phyloP scores from a whole-genome alignment of 1,284 basidiomycete genomes.

The Gomphus bonarii region DNA sequence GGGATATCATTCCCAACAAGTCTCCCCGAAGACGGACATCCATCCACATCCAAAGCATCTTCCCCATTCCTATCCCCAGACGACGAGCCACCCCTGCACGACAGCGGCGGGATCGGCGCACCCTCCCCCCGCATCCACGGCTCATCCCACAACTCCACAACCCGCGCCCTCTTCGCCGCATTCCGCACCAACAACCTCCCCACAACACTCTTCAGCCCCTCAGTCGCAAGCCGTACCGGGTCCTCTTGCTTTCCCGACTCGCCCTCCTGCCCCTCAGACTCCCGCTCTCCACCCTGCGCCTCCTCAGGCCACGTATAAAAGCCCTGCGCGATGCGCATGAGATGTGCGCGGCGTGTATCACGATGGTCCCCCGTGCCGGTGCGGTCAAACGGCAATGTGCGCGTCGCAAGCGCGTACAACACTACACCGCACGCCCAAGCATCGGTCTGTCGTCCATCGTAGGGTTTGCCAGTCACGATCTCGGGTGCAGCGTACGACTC shows the following conservation, averaged over 20 bases:
- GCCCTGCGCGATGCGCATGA: constrained; percentile 72
- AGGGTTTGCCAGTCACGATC: constrained; percentile 66
- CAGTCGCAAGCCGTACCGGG: constrained; percentile 38
- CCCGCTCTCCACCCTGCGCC: too few species aligned
- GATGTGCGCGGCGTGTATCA: constrained; percentile 20
- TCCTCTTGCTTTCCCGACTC: too few species aligned
- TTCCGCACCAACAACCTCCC: constrained; percentile 57
- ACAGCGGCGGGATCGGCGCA: not conserved
- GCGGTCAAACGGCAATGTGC: constrained; percentile 52
- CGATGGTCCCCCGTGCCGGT: constrained; percentile 37
- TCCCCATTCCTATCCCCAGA: not conserved
- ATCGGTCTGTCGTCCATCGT: constrained; percentile 84
- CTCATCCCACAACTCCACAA: constrained; percentile 57
- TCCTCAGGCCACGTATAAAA: constrained; percentile 60
- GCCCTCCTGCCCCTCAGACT: too few species aligned
- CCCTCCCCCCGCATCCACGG: constrained; percentile 40
- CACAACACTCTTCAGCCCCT: constrained; percentile 46
- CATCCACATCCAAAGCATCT: too few species aligned
- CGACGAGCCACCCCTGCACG: not conserved
- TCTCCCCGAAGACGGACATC: not conserved
- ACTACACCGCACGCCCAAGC: constrained; percentile 87
- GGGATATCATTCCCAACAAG: not conserved
- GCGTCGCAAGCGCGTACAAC: constrained; percentile 62
- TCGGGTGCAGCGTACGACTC: constrained; percentile 92
- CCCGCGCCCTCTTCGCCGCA: constrained; percentile 46